Percentiles rank a stretch among this genome's conserved stretches.
These are phyloP conservation scores for Gossypium turneri DNA, from an alignment of 345 rosid genomes.

Conservation along the genomic window DNA sequence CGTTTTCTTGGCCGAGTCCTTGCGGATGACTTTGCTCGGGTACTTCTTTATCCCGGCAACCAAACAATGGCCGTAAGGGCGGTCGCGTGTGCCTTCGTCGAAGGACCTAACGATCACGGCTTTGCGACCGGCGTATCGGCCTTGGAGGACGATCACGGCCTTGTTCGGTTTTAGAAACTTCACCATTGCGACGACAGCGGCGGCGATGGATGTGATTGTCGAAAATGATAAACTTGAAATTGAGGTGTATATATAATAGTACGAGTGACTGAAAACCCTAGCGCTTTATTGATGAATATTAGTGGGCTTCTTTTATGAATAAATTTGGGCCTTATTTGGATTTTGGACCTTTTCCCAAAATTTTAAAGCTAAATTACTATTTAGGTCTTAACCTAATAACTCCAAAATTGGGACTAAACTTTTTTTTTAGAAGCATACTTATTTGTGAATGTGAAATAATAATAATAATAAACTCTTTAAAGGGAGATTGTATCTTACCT, in stretches of 20 bases:
- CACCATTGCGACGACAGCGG: conserved; percentile 30
- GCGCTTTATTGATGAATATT: neutral
- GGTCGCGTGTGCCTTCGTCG: conserved; percentile 46
- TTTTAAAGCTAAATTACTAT: too few species aligned
- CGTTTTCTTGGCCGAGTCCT: conserved; percentile 52
- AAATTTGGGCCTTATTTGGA: neutral
- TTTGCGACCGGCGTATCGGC: conserved; percentile 50
- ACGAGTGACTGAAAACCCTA: neutral
- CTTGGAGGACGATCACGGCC: conserved; percentile 52
- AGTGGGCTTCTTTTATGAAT: neutral
- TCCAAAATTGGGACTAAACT: too few species aligned
- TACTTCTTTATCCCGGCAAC: conserved; percentile 51
- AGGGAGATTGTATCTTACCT: too few species aligned
- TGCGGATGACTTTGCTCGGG: conserved; percentile 46
- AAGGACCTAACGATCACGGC: conserved; percentile 44
- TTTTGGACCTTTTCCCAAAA: neutral
- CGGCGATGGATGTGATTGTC: neutral
- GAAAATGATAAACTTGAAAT: neutral
- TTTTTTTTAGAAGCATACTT: too few species aligned
- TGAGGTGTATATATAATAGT: neutral
- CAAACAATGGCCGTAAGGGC: conserved; percentile 49
- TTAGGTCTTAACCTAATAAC: too few species aligned
- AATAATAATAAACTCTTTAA: too few species aligned
- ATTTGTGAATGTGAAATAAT: too few species aligned
- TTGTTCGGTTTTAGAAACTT: conserved; percentile 39